These are phyloP conservation scores for Saturnispora silvae DNA, from an alignment of 805 yeast species.

Conservation along the genomic window DNA sequence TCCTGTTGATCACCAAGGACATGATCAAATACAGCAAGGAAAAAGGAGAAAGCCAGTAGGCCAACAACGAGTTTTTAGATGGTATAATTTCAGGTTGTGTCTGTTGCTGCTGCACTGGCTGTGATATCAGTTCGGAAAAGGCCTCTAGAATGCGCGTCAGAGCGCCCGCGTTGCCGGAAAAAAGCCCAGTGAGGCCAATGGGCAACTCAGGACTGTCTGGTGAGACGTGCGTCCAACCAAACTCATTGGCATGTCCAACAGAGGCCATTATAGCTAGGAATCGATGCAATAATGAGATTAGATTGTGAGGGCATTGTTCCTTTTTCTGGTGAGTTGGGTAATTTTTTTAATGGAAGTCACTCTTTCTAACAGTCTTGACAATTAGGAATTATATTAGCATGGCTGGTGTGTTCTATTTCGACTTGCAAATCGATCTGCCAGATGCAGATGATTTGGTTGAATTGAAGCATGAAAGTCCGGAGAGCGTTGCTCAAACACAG, in stretches of 20 bases:
- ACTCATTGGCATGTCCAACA: not conserved
- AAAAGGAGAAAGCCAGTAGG: slow-evolving; percentile 39
- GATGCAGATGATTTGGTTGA: too few relatives aligned
- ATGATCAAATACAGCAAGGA: slow-evolving; percentile 46
- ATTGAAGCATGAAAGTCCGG: too few relatives aligned
- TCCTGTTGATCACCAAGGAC: slow-evolving; percentile 48
- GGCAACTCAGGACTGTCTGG: not conserved
- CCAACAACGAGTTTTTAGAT: slow-evolving; percentile 33
- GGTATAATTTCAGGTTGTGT: slow-evolving; percentile 15
- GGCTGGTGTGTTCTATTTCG: slow-evolving; percentile 3
- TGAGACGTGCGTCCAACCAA: not conserved
- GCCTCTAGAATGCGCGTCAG: slow-evolving; percentile 19
- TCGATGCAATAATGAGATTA: not conserved
- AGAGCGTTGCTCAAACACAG: too few relatives aligned
- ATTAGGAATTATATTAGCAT: too few relatives aligned
- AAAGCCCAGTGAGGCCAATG: not conserved
- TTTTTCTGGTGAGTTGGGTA: too few relatives aligned
- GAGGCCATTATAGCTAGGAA: not conserved
- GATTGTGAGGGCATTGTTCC: not conserved
- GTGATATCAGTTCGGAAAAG: slow-evolving; percentile 25
- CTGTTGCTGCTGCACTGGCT: slow-evolving; percentile 24
- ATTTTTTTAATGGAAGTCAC: too few relatives aligned
- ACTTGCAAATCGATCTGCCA: not conserved
- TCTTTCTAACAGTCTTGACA: too few relatives aligned
- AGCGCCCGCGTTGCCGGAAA: slow-evolving; percentile 16